Conservation (phyloP, 345 rosid species). For the Euphorbia tirucalli region DNA sequence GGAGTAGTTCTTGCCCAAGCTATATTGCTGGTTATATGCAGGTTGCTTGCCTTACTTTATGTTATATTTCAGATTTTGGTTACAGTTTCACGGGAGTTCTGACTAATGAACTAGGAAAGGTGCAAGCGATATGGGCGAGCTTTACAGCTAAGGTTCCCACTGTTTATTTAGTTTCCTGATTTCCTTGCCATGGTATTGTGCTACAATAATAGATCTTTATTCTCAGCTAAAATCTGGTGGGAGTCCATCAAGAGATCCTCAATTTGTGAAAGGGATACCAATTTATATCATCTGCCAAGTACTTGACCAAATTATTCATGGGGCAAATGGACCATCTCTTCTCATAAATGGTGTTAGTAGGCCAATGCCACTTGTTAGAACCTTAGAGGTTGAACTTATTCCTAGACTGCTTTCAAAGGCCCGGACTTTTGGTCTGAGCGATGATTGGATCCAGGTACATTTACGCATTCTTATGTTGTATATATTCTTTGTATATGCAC, state of each 20-base stretch:
- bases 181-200: slow-evolving; percentile 16
- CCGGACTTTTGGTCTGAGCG: slow-evolving; percentile 79
- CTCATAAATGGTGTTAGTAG: slow-evolving; percentile 82
- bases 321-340: slow-evolving; percentile 64
- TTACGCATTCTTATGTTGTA: neutral
- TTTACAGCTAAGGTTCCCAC: slow-evolving; percentile 78
- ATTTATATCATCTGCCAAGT: slow-evolving; percentile 62
- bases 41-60: neutral
- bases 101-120: slow-evolving; percentile 79
- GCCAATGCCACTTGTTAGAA: slow-evolving; percentile 83
- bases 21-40: neutral
- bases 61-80: slow-evolving; percentile 70
- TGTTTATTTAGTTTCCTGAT: slow-evolving; percentile 10
- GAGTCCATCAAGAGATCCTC: slow-evolving; percentile 75
- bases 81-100: slow-evolving; percentile 85
- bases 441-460: slow-evolving; percentile 79
- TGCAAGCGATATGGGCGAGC: slow-evolving; percentile 93
- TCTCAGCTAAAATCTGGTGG: slow-evolving; percentile 61
- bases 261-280: slow-evolving; percentile 86
- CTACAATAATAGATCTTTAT: slow-evolving; percentile 9
- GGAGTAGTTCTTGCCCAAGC: neutral
- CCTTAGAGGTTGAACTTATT: slow-evolving; percentile 83
- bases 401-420: slow-evolving; percentile 91
- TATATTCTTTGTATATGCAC: neutral
- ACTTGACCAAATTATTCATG: slow-evolving; percentile 65